These are phyloP conservation scores for Ramaria sp. DNA, from an alignment of 768 basidiomycete genomes.

Conservation along the genomic window DNA sequence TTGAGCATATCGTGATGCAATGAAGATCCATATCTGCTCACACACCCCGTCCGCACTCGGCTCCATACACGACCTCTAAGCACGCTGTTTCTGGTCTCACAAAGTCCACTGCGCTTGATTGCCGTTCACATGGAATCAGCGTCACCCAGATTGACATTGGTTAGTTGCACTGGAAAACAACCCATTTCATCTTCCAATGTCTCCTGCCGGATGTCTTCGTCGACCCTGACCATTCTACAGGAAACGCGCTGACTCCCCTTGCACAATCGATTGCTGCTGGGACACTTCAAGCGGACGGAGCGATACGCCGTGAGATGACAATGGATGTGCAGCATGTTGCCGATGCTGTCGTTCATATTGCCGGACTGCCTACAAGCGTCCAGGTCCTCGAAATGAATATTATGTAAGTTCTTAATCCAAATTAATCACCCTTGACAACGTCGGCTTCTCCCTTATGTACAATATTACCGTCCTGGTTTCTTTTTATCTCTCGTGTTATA, in stretches of 20 bases:
- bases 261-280: slow-evolving; percentile 35
- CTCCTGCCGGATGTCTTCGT: not conserved
- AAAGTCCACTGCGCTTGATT: slow-evolving; percentile 67
- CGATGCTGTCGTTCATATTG: slow-evolving; percentile 58
- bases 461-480: not conserved
- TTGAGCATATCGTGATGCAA: too few species aligned
- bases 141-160: slow-evolving; percentile 81
- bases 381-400: slow-evolving; percentile 64
- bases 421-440: not conserved
- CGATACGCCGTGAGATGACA: slow-evolving; percentile 38
- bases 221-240: slow-evolving; percentile 23
- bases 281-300: slow-evolving; percentile 60
- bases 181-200: too few species aligned
- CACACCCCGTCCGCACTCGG: slow-evolving; percentile 50
- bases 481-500: not conserved
- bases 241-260: slow-evolving; percentile 63
- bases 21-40: slow-evolving; percentile 62
- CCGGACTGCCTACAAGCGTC: slow-evolving; percentile 54
- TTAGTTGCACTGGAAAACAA: slow-evolving; percentile 18
- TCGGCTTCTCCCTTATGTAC: not conserved
- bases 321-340: slow-evolving; percentile 70
- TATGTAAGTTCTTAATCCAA: slow-evolving; percentile 41
- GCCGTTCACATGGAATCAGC: slow-evolving; percentile 59
- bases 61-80: slow-evolving; percentile 68
- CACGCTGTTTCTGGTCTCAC: slow-evolving; percentile 73